These are phyloP conservation scores for Lactarius evosmus DNA, from an alignment of 768 basidiomycete species.

Conservation along the genomic window DNA sequence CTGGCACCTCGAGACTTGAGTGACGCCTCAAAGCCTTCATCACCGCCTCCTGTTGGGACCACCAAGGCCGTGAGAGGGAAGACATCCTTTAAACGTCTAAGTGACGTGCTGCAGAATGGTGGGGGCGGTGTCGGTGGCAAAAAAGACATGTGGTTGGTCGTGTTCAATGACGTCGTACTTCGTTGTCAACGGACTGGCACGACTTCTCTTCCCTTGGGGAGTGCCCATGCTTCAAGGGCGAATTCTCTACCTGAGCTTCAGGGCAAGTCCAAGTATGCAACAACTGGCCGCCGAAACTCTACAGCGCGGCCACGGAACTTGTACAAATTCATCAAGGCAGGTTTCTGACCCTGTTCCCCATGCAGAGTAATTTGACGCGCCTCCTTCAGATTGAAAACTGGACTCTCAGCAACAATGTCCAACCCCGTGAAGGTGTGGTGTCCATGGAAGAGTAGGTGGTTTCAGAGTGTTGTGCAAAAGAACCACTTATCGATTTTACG, in stretches of 20 bases:
- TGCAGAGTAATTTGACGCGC: slow-evolving; percentile 17
- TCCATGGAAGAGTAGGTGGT: slow-evolving; percentile 84
- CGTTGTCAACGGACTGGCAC: slow-evolving; percentile 89
- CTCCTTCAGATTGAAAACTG: slow-evolving; percentile 73
- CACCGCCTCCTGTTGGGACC: slow-evolving; percentile 39
- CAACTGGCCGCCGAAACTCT: slow-evolving; percentile 68
- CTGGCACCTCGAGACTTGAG: slow-evolving; percentile 38
- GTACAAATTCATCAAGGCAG: slow-evolving; percentile 88
- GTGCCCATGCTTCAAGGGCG: slow-evolving; percentile 62
- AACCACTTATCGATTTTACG: slow-evolving; percentile 13
- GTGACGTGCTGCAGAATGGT: slow-evolving; percentile 73
- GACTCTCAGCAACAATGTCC: slow-evolving; percentile 73
- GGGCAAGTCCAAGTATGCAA: slow-evolving; percentile 81
- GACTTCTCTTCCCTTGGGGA: slow-evolving; percentile 76
- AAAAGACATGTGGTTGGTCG: slow-evolving; percentile 91
- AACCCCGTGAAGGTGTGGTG: slow-evolving; percentile 76
- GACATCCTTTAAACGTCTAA: slow-evolving; percentile 83
- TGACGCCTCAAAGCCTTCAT: slow-evolving; percentile 27
- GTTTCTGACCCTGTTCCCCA: slow-evolving; percentile 27
- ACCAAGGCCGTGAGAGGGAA: slow-evolving; percentile 71
- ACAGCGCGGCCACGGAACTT: slow-evolving; percentile 85
- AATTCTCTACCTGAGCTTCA: slow-evolving; percentile 81
- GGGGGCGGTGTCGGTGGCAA: slow-evolving; percentile 55
- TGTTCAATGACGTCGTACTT: slow-evolving; percentile 93
- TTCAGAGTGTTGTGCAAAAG: slow-evolving; percentile 3